A percentile compares a stretch with the other conserved stretches of the same genome.
These are phyloP conservation scores for Ascosphaera aggregata DNA, from an alignment of 2,329 filamentous ascomycete genomes.

Conservation along the genomic window DNA sequence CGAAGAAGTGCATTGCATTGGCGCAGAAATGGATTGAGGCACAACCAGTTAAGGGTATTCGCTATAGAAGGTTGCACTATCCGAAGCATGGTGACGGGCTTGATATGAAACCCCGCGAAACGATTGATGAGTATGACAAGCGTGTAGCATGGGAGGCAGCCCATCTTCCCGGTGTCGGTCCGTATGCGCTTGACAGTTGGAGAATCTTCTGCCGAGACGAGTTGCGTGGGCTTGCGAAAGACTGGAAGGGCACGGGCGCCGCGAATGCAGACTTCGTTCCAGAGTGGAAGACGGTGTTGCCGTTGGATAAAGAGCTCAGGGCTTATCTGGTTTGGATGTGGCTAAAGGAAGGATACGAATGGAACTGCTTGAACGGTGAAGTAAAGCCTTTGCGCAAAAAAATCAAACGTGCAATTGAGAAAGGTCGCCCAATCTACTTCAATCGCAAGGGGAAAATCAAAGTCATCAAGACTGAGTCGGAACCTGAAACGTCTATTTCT, in stretches of 20 bases:
- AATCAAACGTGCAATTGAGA: constrained; percentile 15
- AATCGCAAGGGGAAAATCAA: background rate
- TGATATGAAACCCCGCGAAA: constrained; percentile 24
- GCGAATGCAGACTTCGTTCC: constrained; percentile 39
- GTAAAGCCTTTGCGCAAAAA: constrained; percentile 17
- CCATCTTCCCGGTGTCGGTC: constrained; percentile 52
- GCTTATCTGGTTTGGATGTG: constrained; percentile 81
- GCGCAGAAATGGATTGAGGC: constrained; percentile 42
- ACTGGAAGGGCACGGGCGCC: constrained; percentile 38
- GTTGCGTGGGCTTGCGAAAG: constrained; percentile 38
- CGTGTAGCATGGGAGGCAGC: constrained; percentile 57
- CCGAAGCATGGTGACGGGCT: constrained; percentile 26
- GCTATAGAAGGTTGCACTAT: constrained; percentile 35
- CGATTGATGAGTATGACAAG: constrained; percentile 25
- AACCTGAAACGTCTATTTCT: too few species aligned
- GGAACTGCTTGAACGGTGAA: constrained; percentile 47
- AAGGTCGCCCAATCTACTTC: constrained; percentile 7
- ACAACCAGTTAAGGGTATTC: constrained; percentile 35
- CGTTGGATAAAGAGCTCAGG: constrained; percentile 68
- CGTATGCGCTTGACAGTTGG: constrained; percentile 76
- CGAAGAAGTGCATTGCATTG: constrained; percentile 43
- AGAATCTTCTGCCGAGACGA: constrained; percentile 77
- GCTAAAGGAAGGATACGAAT: constrained; percentile 65
- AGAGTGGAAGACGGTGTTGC: constrained; percentile 75
- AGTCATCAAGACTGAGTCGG: too few species aligned